A percentile compares a stretch with the other conserved stretches of the same genome.
These are phyloP conservation scores for Coprinopsis marcescibilis DNA, from an alignment of 768 basidiomycete genomes.

Conservation along the genomic window DNA sequence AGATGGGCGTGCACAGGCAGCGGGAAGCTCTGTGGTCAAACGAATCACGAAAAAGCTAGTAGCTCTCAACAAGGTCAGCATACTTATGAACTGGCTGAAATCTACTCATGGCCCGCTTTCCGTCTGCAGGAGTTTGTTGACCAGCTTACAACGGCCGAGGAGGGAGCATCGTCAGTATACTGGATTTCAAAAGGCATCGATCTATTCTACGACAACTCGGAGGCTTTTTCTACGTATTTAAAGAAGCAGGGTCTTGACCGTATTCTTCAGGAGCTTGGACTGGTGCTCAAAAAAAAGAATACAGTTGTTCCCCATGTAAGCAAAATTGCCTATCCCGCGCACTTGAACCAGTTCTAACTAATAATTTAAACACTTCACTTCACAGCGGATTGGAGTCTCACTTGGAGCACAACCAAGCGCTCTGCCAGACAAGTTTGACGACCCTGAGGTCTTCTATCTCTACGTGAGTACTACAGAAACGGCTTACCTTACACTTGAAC, in stretches of 20 bases:
- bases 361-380: background rate
- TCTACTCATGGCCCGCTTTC: too few relatives aligned
- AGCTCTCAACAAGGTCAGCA: conserved; percentile 7
- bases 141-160: background rate
- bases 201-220: conserved; percentile 30
- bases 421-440: background rate
- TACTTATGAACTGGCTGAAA: background rate
- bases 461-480: background rate
- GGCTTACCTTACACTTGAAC: too few relatives aligned
- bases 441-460: background rate
- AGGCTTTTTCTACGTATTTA: conserved; percentile 30
- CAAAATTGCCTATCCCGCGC: conserved; percentile 2
- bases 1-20: conserved; percentile 12
- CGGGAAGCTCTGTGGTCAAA: background rate
- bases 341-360: background rate
- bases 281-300: conserved; percentile 22
- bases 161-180: background rate
- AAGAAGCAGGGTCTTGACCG: conserved; percentile 20
- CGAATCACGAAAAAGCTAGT: conserved; percentile 3
- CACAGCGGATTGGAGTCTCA: conserved; percentile 30
- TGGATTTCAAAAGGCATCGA: conserved; percentile 6
- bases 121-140: background rate
- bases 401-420: conserved; percentile 17
- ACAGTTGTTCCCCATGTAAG: conserved; percentile 35
- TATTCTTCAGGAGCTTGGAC: conserved; percentile 18